Conservation (phyloP, 768 basidiomycete species). For the Lactarius deliciosus region DNA sequence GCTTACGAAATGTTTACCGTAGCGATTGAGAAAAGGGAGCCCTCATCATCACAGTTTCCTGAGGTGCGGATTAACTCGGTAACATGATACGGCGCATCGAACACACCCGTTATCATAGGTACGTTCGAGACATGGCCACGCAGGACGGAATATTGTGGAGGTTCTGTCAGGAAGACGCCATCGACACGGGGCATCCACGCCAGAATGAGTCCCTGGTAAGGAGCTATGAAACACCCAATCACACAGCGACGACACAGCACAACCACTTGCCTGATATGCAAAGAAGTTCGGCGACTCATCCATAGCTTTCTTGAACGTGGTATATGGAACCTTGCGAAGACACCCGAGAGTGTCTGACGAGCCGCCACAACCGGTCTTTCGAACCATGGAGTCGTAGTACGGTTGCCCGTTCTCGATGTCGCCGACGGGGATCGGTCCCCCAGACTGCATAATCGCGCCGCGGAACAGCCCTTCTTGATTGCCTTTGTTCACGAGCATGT, state of each 20-base stretch:
- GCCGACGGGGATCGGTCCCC: slow-evolving; percentile 38
- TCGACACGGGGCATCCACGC: slow-evolving; percentile 35
- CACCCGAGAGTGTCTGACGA: slow-evolving; percentile 43
- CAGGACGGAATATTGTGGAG: slow-evolving; percentile 31
- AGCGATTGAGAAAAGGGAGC: slow-evolving; percentile 43
- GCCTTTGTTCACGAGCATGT: slow-evolving; percentile 44
- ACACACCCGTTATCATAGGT: slow-evolving; percentile 30
- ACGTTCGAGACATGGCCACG: slow-evolving; percentile 30
- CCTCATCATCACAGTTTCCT: slow-evolving; percentile 62
- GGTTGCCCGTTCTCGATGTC: slow-evolving; percentile 36
- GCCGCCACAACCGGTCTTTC: slow-evolving; percentile 38
- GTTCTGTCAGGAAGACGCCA: slow-evolving; percentile 32
- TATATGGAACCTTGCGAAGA: slow-evolving; percentile 41
- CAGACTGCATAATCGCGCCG: slow-evolving; percentile 47
- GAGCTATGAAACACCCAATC: not conserved
- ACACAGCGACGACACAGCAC: not conserved
- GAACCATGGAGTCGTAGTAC: slow-evolving; percentile 46
- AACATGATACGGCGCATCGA: not conserved
- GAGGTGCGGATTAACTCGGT: slow-evolving; percentile 8
- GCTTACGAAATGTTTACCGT: slow-evolving; percentile 36
- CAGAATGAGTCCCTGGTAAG: slow-evolving; percentile 29
- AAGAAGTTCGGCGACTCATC: slow-evolving; percentile 37
- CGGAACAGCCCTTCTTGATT: slow-evolving; percentile 42
- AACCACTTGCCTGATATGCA: slow-evolving; percentile 35
- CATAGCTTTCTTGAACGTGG: slow-evolving; percentile 36